Conservation (phyloP, 805 yeast genomes). For the Groenewaldozyma salmanticensis region DNA sequence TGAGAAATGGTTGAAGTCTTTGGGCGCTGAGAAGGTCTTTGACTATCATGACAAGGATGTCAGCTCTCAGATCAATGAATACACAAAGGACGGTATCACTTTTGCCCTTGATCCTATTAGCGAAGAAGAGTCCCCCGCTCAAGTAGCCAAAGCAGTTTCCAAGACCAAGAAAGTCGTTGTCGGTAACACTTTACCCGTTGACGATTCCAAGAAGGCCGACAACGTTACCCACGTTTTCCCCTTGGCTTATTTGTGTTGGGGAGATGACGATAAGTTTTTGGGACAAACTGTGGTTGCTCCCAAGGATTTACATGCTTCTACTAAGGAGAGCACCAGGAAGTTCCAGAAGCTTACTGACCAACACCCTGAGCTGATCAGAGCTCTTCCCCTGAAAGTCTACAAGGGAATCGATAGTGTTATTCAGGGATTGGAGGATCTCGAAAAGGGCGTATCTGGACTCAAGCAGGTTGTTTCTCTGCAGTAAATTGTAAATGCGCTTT, state of each 20-base stretch:
- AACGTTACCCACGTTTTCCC: neutral
- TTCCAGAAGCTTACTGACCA: neutral
- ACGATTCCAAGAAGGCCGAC: neutral
- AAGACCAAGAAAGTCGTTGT: slow-evolving; percentile 8
- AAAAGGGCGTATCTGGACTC: neutral
- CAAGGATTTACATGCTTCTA: neutral
- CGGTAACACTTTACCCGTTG: slow-evolving; percentile 7
- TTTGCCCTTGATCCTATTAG: slow-evolving; percentile 22
- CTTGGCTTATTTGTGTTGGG: neutral
- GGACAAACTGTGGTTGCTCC: neutral
- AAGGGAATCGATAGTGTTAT: neutral
- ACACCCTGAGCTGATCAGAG: neutral
- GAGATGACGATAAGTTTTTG: neutral
- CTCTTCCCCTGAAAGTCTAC: neutral
- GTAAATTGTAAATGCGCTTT: neutral
- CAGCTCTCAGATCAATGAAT: slow-evolving; percentile 32
- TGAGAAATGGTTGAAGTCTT: slow-evolving; percentile 29
- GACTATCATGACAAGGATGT: slow-evolving; percentile 38
- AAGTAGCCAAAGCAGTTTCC: slow-evolving; percentile 11
- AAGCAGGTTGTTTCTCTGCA: neutral
- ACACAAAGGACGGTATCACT: slow-evolving; percentile 17
- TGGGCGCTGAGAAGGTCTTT: slow-evolving; percentile 43
- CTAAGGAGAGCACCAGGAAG: neutral
- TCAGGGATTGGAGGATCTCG: neutral
- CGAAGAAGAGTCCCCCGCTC: slow-evolving; percentile 10